Conservation (phyloP, 352 stramenopile genomes). For the Globisporangium echinulatum region DNA sequence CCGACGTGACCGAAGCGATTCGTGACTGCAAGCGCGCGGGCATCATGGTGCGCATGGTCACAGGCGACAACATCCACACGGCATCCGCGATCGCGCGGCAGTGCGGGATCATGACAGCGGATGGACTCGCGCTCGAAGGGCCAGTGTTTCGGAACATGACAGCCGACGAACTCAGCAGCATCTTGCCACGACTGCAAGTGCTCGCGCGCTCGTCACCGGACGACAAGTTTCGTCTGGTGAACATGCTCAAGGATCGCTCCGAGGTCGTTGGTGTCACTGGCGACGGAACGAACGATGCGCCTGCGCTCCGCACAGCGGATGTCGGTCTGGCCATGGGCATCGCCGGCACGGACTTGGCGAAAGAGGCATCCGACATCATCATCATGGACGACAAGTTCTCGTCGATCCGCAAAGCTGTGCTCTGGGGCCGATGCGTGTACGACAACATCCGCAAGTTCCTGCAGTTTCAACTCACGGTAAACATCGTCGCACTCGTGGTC, state of each 20-base stretch:
- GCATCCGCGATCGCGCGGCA: constrained; percentile 94
- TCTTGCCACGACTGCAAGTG: constrained; percentile 79
- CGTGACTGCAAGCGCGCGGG: constrained; percentile 91
- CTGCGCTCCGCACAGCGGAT: constrained; percentile 60
- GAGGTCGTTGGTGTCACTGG: constrained; percentile 79
- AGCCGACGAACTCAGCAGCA: constrained; percentile 39
- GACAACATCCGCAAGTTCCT: constrained; percentile 85
- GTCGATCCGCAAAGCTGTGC: constrained; percentile 69
- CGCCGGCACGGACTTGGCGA: constrained; percentile 69
- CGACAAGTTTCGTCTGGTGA: constrained; percentile 97
- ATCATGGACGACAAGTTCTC: constrained; percentile 87
- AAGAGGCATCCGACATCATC: constrained; percentile 83
- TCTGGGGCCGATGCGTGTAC: constrained; percentile 80
- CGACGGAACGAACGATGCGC: constrained; percentile 78
- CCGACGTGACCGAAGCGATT: constrained; percentile 93
- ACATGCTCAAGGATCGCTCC: constrained; percentile 55
- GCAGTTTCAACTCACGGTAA: constrained; percentile 81
- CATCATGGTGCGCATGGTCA: constrained; percentile 99
- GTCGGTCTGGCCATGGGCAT: constrained; percentile 82
- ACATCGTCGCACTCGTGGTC: constrained; percentile 74
- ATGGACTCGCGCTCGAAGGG: constrained; percentile 89
- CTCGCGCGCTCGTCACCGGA: constrained; percentile 93
- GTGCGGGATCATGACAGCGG: constrained; percentile 93
- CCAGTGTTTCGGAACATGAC: constrained; percentile 89
- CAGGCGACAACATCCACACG: constrained; percentile 98